Evolutionary conservation across 805 yeast species (phyloP).

Genomic region (Henningerozyma blattae): DNA sequence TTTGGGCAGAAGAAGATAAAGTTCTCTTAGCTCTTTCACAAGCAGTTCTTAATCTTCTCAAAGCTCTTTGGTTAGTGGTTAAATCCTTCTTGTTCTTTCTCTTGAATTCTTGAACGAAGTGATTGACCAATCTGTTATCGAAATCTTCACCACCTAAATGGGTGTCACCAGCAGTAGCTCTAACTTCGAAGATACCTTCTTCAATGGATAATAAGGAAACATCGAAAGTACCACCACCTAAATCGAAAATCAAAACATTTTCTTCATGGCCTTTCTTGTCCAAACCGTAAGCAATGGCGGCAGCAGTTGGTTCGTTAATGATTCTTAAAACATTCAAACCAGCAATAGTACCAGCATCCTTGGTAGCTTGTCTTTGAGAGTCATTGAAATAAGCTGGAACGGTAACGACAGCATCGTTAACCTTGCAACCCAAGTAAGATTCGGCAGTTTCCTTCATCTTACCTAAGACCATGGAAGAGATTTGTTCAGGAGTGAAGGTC

Average conservation of each 20-base stretch:
- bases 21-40: slow-evolving; percentile 87
- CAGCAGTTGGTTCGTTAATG: slow-evolving; percentile 91
- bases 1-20: slow-evolving; percentile 92
- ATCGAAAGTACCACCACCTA: slow-evolving; percentile 99
- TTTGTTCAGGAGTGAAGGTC: slow-evolving; percentile 85
- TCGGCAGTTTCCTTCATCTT: slow-evolving; percentile 95
- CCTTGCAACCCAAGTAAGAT: slow-evolving; percentile 72
- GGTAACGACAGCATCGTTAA: slow-evolving; percentile 86
- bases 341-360: slow-evolving; percentile 92
- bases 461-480: slow-evolving; percentile 81
- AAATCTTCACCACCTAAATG: slow-evolving; percentile 98
- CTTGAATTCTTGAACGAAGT: slow-evolving; percentile 91
- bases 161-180: slow-evolving; percentile 77
- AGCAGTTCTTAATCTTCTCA: slow-evolving; percentile 60
- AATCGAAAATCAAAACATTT: slow-evolving; percentile 85
- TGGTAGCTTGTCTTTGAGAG: slow-evolving; percentile 94
- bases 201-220: slow-evolving; percentile 87
- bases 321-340: slow-evolving; percentile 89
- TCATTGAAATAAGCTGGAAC: slow-evolving; percentile 96
- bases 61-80: slow-evolving; percentile 87
- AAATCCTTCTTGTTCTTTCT: slow-evolving; percentile 95
- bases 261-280: slow-evolving; percentile 57
- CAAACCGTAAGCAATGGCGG: slow-evolving; percentile 97
- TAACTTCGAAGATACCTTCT: slow-evolving; percentile 94
- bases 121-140: slow-evolving; percentile 91